Evolutionary conservation across 2,329 filamentous ascomycete genomes (phyloP).

Genomic region (Didymosphaeria variabile): DNA sequence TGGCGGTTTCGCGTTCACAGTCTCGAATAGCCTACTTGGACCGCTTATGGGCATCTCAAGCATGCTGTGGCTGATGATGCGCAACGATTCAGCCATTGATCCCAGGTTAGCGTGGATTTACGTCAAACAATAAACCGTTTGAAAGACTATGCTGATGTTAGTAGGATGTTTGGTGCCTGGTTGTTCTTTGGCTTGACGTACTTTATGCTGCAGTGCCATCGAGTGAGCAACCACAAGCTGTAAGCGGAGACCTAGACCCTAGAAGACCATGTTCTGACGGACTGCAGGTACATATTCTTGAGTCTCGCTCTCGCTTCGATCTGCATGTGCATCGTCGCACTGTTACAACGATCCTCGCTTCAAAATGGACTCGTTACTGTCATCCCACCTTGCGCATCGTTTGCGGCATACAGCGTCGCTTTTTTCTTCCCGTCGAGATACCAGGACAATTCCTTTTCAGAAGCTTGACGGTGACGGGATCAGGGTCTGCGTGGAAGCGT

Average conservation of each 20-base stretch:
- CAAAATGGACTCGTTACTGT: conserved; percentile 5
- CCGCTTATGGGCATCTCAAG: conserved; percentile 30
- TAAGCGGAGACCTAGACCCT: conserved; percentile 8
- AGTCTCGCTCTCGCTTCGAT: not conserved
- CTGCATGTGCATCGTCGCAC: not conserved
- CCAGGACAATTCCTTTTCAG: too few relatives aligned
- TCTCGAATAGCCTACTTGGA: conserved; percentile 18
- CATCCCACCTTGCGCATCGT: not conserved
- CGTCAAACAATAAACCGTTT: too few relatives aligned
- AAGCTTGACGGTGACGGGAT: too few relatives aligned
- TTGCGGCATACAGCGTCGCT: conserved; percentile 2
- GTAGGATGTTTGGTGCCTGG: conserved; percentile 28
- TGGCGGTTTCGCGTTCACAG: conserved; percentile 6
- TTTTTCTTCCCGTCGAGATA: not conserved
- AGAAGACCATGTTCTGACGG: not conserved
- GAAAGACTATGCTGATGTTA: not conserved
- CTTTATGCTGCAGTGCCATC: conserved; percentile 22
- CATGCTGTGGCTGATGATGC: conserved; percentile 30
- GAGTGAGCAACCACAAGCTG: conserved; percentile 21
- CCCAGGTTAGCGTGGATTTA: conserved; percentile 27
- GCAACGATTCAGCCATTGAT: conserved; percentile 26
- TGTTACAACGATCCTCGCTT: conserved; percentile 1
- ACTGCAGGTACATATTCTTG: not conserved
- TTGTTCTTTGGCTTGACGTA: conserved; percentile 20
- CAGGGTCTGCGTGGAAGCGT: too few relatives aligned